A percentile compares a stretch with the other conserved stretches of the same genome.
Conservation (phyloP, 2,329 filamentous ascomycete species). For the Thielaviopsis euricoi region DNA sequence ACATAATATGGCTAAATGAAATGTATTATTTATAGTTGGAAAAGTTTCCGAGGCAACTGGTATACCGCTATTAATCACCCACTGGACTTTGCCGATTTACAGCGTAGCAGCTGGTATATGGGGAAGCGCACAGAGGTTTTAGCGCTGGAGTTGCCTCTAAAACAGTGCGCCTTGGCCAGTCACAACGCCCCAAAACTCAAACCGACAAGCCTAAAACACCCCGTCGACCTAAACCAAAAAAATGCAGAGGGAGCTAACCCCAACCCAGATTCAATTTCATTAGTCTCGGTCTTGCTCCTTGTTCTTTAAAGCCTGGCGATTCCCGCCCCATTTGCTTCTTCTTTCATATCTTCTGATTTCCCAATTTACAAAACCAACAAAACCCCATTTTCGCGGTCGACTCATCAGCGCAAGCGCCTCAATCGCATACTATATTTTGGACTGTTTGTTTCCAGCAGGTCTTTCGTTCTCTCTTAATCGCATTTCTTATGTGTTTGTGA, state of each 20-base stretch:
- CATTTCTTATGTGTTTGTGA: slow-evolving; percentile 8
- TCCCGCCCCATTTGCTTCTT: neutral
- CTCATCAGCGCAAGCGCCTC: neutral
- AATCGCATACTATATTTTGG: neutral
- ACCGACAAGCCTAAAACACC: neutral
- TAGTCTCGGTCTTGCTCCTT: neutral
- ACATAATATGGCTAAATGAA: no score
- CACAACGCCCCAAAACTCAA: neutral
- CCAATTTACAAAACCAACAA: neutral
- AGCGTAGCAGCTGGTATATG: no score
- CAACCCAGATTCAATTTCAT: neutral
- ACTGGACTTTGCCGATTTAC: no score
- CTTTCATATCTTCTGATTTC: neutral
- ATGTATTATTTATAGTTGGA: neutral
- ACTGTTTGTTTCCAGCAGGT: slow-evolving; percentile 10
- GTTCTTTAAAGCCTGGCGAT: neutral
- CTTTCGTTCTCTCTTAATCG: slow-evolving; percentile 1
- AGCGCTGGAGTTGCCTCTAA: neutral
- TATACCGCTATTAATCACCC: no score
- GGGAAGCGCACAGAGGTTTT: neutral
- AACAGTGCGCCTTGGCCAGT: neutral
- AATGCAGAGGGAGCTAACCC: neutral
- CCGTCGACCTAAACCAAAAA: neutral
- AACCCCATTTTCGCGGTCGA: slow-evolving; percentile 3
- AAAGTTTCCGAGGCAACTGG: neutral